Evolutionary conservation across 805 yeast species (phyloP).

Genomic region (Cyberlindnera sargentensis): DNA sequence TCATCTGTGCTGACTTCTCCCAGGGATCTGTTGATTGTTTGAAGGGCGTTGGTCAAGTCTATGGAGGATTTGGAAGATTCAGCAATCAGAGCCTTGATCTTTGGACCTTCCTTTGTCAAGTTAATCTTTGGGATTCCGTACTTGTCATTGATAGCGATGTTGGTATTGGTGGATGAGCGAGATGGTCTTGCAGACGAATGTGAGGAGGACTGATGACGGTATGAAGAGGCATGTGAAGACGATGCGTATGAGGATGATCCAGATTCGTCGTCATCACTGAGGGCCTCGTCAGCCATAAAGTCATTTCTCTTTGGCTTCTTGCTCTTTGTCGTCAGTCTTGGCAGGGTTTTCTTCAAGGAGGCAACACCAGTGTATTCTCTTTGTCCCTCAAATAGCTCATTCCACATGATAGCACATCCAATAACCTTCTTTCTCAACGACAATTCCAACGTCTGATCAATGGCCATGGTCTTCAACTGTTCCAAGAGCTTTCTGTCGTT

Average conservation of each 20-base stretch:
- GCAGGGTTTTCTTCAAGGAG: conserved; percentile 37
- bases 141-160: conserved; percentile 36
- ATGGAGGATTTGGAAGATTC: conserved; percentile 72
- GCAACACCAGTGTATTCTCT: conserved; percentile 44
- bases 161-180: conserved; percentile 6
- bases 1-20: conserved; percentile 60
- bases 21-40: conserved; percentile 31
- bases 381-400: conserved; percentile 42
- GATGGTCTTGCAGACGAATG: background rate
- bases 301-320: conserved; percentile 16
- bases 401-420: conserved; percentile 61
- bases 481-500: conserved; percentile 64
- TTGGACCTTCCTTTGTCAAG: conserved; percentile 64
- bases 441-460: conserved; percentile 36
- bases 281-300: conserved; percentile 47
- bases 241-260: conserved; percentile 16
- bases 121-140: conserved; percentile 64
- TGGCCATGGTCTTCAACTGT: conserved; percentile 46
- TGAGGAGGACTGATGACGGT: background rate
- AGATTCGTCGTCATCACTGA: conserved; percentile 24
- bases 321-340: conserved; percentile 23
- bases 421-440: conserved; percentile 41
- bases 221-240: conserved; percentile 3
- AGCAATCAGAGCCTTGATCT: conserved; percentile 59
- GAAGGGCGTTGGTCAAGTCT: conserved; percentile 53